Evolutionary conservation across 331 rosid genomes (phyloP).

Genomic region (Quercus phellos): DNA sequence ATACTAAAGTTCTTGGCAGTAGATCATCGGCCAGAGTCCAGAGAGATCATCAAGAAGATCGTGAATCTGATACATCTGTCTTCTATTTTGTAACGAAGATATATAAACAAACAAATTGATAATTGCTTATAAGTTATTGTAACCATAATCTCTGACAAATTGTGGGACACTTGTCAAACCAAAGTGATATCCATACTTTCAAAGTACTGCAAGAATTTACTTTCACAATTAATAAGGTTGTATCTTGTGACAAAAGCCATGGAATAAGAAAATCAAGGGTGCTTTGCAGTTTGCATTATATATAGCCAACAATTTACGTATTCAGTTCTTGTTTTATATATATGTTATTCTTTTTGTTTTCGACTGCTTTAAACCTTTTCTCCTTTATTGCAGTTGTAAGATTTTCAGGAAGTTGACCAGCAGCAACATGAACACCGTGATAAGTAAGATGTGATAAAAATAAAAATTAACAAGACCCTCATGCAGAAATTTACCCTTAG

Average conservation of each 20-base stretch:
- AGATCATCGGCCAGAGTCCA: too few relatives aligned
- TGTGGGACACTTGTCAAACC: too few relatives aligned
- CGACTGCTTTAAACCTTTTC: neutral
- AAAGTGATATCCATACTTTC: too few relatives aligned
- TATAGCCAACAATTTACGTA: too few relatives aligned
- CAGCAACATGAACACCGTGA: neutral
- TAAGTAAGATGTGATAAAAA: neutral
- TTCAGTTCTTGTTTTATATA: neutral
- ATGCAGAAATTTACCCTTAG: neutral
- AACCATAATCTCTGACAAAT: too few relatives aligned
- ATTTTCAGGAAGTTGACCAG: neutral
- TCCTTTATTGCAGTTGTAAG: neutral
- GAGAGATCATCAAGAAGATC: too few relatives aligned
- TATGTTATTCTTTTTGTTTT: neutral
- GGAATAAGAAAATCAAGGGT: neutral
- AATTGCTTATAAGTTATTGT: too few relatives aligned
- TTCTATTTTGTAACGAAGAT: neutral
- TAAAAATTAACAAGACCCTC: neutral
- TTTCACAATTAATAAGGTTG: neutral
- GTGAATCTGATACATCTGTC: neutral
- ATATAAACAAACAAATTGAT: neutral
- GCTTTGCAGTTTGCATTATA: too few relatives aligned
- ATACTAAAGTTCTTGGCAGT: too few relatives aligned
- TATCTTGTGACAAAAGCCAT: neutral
- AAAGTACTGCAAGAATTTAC: neutral